A percentile compares a stretch with the other conserved stretches of the same genome.
Evolutionary conservation across 1,139 yeast species (phyloP).

Genomic region (Saccharomyces uvarum): DNA sequence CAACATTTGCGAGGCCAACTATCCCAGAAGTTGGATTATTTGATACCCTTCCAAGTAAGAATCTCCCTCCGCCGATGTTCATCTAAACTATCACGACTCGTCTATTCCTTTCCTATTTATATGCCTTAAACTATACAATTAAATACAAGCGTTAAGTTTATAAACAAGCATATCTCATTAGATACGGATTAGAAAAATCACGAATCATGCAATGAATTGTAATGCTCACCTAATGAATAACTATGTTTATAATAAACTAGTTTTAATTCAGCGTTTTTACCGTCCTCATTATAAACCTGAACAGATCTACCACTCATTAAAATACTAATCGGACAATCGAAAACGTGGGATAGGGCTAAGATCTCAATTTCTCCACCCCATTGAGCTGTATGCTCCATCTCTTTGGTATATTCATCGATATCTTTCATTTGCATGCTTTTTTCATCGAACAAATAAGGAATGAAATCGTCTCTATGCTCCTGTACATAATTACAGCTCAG

Average conservation of each 20-base stretch:
- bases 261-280: conserved; percentile 45
- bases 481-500: conserved; percentile 62
- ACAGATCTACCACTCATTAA: conserved; percentile 69
- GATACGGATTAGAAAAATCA: conserved; percentile 1
- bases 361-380: conserved; percentile 98
- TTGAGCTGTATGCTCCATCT: conserved; percentile 65
- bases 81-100: background rate
- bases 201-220: conserved; percentile 66
- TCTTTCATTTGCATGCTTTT: conserved; percentile 53
- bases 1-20: conserved; percentile 73
- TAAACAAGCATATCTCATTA: conserved; percentile 1
- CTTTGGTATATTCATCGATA: conserved; percentile 60
- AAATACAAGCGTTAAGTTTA: conserved; percentile 2
- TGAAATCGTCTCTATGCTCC: conserved; percentile 56
- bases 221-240: conserved; percentile 90
- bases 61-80: conserved; percentile 7
- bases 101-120: background rate
- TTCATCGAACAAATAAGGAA: conserved; percentile 80
- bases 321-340: conserved; percentile 64
- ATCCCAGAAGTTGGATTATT: conserved; percentile 38
- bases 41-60: conserved; percentile 25
- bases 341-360: conserved; percentile 63
- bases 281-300: conserved; percentile 49
- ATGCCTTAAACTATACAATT: background rate
- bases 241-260: conserved; percentile 79